Evolutionary conservation across 2,329 filamentous ascomycete species (phyloP).

Genomic region (Chaetothyriales sp.): DNA sequence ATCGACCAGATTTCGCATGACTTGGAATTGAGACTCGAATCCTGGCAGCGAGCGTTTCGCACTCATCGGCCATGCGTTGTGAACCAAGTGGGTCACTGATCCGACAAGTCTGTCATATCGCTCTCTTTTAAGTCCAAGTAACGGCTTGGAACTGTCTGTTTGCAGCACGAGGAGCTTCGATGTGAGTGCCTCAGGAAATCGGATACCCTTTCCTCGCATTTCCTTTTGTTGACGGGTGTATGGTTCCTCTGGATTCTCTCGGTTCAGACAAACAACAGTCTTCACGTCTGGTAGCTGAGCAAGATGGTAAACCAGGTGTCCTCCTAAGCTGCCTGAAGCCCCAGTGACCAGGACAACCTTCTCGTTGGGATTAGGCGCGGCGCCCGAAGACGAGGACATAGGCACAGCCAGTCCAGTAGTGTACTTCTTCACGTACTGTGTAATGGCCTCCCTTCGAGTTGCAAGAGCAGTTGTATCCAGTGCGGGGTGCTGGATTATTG

Average conservation of each 20-base stretch:
- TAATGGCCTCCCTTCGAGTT: constrained; percentile 11
- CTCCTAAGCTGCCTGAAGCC: constrained; percentile 28
- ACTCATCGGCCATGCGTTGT: constrained; percentile 45
- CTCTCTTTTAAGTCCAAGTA: constrained; percentile 34
- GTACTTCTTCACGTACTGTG: constrained; percentile 18
- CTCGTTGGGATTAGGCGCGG: background rate
- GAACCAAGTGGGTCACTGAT: constrained; percentile 37
- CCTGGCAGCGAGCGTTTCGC: constrained; percentile 37
- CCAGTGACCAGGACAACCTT: constrained; percentile 30
- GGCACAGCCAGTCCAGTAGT: constrained; percentile 15
- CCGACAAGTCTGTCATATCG: constrained; percentile 29
- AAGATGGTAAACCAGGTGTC: constrained; percentile 28
- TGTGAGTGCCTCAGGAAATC: constrained; percentile 10
- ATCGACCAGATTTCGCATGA: constrained; percentile 38
- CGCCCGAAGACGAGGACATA: background rate
- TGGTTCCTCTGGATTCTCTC: constrained; percentile 21
- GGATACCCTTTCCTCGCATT: constrained; percentile 19
- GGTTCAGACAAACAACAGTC: constrained; percentile 36
- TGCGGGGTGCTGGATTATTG: too few relatives aligned
- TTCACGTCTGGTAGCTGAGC: constrained; percentile 21
- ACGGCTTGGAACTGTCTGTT: constrained; percentile 34
- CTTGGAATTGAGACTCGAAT: constrained; percentile 36
- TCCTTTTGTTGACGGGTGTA: constrained; percentile 25
- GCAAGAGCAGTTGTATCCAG: constrained; percentile 7
- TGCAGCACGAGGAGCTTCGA: constrained; percentile 35